Base-by-base conservation (phyloP, 2,329 filamentous ascomycete species). In the Trichoderma sp. region DNA sequence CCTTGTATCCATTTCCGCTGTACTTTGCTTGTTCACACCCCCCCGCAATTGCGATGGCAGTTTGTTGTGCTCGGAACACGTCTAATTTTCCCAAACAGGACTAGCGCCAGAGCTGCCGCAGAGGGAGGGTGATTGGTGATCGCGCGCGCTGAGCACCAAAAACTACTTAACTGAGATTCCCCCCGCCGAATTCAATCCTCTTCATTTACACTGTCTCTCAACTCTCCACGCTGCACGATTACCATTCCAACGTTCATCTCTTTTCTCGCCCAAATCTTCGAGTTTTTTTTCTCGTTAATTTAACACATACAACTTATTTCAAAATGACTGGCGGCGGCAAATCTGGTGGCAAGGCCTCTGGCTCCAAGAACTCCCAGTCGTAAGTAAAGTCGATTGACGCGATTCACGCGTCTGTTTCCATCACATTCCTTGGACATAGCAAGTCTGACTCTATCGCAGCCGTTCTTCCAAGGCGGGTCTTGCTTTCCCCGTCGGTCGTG, bases 391-490 rank as follows among this genome's bases (percentile, higher is more conserved):
- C 16, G 46, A 49, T 49, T 24, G 16, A 34, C 28, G 26, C 32
- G 49, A 46, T 39, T n/a, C 7, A 28, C 10, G 21, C 30, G 28
- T 54, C 11, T 49, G 24, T 10, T 30, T 16, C 18, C 49, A 32
- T 32, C 10, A 37, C 49, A 32, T 43, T 6, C 32, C 54, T 51
- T 56, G 59, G 37, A 69, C 21, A 30, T 7, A n/a, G 8, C 39
- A 16, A 55, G 39, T 30, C 43, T 67, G 46, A 59, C 56, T 59
- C 28, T 10, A 66, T 59, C 39, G 7, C 65, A 99, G 96, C 74
- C 96, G 96, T 85, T 99, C 96, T 74, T 97, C 96, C 82, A 98
- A 99, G 90, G 96, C 96, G 74, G 96, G 96, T 89, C 91, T 99
- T 79, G 96, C 96, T 75, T 98, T 98, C 90, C 95, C 95, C 73